These are phyloP conservation scores for Dryadomyces sulphureus DNA, from an alignment of 2,329 filamentous ascomycete species.

Conservation along the genomic window DNA sequence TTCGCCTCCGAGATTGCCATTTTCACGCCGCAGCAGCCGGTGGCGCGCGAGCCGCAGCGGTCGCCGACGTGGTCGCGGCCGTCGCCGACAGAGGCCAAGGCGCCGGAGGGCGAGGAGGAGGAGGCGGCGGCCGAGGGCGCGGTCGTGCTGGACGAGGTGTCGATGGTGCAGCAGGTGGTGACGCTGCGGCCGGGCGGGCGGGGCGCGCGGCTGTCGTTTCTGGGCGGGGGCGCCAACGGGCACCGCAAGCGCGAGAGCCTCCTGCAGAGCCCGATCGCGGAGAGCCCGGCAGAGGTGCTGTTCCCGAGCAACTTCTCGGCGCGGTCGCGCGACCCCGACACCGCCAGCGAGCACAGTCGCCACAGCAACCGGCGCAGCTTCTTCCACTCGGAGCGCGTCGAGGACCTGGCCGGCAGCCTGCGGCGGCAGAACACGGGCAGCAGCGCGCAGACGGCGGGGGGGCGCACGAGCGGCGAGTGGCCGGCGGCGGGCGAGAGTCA, in stretches of 20 bases:
- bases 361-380: conserved; percentile 25
- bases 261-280: conserved; percentile 1
- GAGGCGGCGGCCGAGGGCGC: neutral
- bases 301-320: too few species aligned
- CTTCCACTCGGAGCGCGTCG: conserved; percentile 19
- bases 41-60: conserved; percentile 24
- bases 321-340: too few species aligned
- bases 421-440: neutral
- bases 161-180: conserved; percentile 37
- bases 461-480: too few species aligned
- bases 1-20: conserved; percentile 52
- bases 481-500: too few species aligned
- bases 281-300: neutral
- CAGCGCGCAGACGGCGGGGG: too few species aligned
- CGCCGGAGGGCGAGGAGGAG: neutral
- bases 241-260: conserved; percentile 11
- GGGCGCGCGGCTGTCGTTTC: conserved; percentile 40
- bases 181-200: conserved; percentile 30
- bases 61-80: conserved; percentile 34
- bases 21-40: conserved; percentile 36
- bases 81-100: conserved; percentile 23
- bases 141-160: conserved; percentile 27
- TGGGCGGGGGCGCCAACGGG: conserved; percentile 27
- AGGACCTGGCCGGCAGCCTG: neutral
- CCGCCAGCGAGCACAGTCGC: conserved; percentile 13